phyloP scores from a whole-genome alignment of 495 filamentous ascomycete species.

The Neurospora cerealis region DNA sequence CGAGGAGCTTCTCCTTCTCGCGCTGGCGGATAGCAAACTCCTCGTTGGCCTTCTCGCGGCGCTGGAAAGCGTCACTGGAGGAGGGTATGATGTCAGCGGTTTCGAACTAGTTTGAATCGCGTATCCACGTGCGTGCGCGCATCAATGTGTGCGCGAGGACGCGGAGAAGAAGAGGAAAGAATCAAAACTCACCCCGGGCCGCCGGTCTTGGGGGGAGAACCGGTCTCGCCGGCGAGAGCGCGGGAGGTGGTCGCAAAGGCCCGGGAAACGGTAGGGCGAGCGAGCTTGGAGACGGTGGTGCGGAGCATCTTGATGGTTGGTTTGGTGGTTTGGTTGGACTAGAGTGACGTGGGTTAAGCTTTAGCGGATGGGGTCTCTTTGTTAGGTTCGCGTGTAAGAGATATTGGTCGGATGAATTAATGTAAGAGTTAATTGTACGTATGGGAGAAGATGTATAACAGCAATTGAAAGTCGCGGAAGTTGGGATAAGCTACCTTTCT shows the following conservation, averaged over 20 bases:
- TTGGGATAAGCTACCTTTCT: background rate
- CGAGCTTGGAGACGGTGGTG: conserved; percentile 50
- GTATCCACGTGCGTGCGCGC: background rate
- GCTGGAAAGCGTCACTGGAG: conserved; percentile 75
- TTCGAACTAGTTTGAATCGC: background rate
- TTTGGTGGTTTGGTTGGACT: background rate
- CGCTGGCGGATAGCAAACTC: conserved; percentile 70
- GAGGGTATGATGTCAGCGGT: background rate
- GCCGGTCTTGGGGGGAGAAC: conserved; percentile 44
- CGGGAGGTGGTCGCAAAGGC: conserved; percentile 53
- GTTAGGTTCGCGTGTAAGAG: background rate
- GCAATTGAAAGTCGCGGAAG: background rate
- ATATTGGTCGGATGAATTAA: background rate
- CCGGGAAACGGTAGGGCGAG: conserved; percentile 38
- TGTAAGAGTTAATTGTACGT: background rate
- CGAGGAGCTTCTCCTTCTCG: conserved; percentile 73
- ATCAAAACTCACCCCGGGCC: conserved; percentile 30
- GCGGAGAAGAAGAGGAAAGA: background rate
- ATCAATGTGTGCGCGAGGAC: background rate
- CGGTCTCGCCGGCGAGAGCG: conserved; percentile 60
- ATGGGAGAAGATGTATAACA: background rate
- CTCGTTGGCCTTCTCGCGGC: conserved; percentile 82
- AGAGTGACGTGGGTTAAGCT: background rate
- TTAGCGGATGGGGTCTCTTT: background rate
- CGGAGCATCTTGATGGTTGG: conserved; percentile 48